Conservation (phyloP, 371 early-diverging fungal species). For the Rhizopus arrhizus region DNA sequence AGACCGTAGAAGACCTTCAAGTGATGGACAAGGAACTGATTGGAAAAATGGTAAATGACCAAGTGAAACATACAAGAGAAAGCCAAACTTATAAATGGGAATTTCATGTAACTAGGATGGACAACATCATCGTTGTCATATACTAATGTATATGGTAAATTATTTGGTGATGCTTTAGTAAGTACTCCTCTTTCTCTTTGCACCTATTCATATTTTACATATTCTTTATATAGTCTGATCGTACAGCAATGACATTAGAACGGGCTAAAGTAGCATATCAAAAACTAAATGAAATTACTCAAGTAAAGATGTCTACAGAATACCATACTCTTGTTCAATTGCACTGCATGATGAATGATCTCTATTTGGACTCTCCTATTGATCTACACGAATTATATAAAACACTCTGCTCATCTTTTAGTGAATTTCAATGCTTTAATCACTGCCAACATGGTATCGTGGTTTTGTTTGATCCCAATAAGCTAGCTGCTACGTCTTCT, state of each 20-base stretch:
- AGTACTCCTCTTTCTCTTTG: constrained; percentile 8
- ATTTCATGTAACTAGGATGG: constrained; percentile 22
- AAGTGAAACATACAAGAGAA: neutral
- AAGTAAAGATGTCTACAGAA: constrained; percentile 20
- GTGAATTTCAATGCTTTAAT: constrained; percentile 29
- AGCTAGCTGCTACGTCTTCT: neutral
- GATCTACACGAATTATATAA: constrained; percentile 29
- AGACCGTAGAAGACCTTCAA: constrained; percentile 17
- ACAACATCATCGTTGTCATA: constrained; percentile 41
- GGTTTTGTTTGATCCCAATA: constrained; percentile 20
- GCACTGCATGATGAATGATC: constrained; percentile 33
- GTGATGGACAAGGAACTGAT: constrained; percentile 4
- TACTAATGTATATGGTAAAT: constrained; percentile 40
- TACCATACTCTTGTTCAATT: constrained; percentile 31
- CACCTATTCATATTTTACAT: neutral
- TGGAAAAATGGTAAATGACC: constrained; percentile 23
- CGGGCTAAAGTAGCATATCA: constrained; percentile 33
- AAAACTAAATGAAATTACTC: constrained; percentile 30
- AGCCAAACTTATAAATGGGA: neutral
- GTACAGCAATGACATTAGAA: constrained; percentile 25
- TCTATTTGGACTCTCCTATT: constrained; percentile 25
- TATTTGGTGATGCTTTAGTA: constrained; percentile 50
- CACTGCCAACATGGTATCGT: constrained; percentile 34
- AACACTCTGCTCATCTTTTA: constrained; percentile 16
- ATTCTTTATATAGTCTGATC: constrained; percentile 20